Conservation (phyloP, 2,329 filamentous ascomycete species). For the Fusarium musae region DNA sequence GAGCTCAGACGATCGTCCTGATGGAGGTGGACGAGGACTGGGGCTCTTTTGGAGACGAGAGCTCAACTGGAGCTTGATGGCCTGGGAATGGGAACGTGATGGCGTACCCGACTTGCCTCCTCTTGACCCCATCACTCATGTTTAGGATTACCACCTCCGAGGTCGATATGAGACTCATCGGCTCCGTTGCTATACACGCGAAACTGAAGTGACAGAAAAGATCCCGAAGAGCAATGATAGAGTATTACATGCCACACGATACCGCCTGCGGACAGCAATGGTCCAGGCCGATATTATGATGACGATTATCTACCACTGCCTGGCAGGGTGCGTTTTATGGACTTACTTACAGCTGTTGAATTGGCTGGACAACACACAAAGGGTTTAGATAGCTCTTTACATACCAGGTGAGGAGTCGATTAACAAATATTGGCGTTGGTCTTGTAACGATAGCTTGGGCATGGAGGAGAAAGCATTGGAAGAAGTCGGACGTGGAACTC, state of each 20-base stretch:
- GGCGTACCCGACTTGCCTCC: conserved; percentile 51
- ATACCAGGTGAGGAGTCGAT: conserved; percentile 43
- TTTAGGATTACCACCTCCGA: conserved; percentile 58
- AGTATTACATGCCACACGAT: conserved; percentile 25
- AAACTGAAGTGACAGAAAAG: conserved; percentile 22
- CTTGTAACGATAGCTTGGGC: conserved; percentile 41
- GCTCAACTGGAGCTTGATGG: conserved; percentile 86
- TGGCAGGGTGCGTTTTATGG: conserved; percentile 33
- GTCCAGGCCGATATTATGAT: conserved; percentile 15
- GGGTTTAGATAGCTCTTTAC: conserved; percentile 64
- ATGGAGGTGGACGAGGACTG: conserved; percentile 68
- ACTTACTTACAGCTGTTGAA: conserved; percentile 36
- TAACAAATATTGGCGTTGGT: conserved; percentile 27
- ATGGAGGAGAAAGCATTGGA: conserved; percentile 36
- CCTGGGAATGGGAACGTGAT: conserved; percentile 77
- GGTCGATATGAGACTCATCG: conserved; percentile 51
- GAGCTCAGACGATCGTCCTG: conserved; percentile 76
- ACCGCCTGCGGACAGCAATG: conserved; percentile 14
- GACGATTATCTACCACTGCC: conserved; percentile 12
- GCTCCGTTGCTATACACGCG: conserved; percentile 25
- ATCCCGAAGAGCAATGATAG: conserved; percentile 26
- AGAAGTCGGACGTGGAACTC: conserved; percentile 15
- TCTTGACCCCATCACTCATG: conserved; percentile 63
- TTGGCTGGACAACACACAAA: conserved; percentile 53
- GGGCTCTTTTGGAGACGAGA: conserved; percentile 79